Evolutionary conservation across 768 basidiomycete species (phyloP).

Genomic region (Hysterangium stoloniferum): DNA sequence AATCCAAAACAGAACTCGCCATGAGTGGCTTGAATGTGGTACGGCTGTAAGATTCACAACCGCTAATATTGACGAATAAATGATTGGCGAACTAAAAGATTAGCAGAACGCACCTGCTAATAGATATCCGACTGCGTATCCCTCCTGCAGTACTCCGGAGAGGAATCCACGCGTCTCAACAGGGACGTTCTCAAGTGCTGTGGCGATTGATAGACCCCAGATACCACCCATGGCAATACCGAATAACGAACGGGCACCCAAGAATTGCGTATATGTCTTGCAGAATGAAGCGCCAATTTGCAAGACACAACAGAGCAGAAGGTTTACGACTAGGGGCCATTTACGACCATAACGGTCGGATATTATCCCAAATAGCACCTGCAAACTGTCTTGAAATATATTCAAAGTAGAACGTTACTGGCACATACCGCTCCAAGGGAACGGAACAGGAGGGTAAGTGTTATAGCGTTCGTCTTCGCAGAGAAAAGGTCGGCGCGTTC

Average conservation of each 20-base stretch:
- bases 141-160: conserved; percentile 81
- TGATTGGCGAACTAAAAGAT: not conserved
- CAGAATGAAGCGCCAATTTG: conserved; percentile 80
- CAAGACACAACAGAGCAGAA: conserved; percentile 61
- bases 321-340: conserved; percentile 81
- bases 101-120: conserved; percentile 53
- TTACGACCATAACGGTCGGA: conserved; percentile 89
- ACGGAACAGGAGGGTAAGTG: conserved; percentile 88
- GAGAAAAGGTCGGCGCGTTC: not conserved
- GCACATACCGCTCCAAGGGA: conserved; percentile 64
- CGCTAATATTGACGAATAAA: conserved; percentile 13
- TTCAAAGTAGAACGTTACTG: not conserved
- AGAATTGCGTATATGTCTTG: conserved; percentile 67
- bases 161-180: conserved; percentile 80
- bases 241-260: conserved; percentile 76
- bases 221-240: conserved; percentile 87
- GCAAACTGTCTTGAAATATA: not conserved
- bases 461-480: conserved; percentile 83
- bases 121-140: conserved; percentile 83
- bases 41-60: conserved; percentile 29
- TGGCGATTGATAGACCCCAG: conserved; percentile 82
- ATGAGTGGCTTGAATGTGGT: conserved; percentile 35
- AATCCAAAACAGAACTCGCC: conserved; percentile 81
- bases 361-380: conserved; percentile 71
- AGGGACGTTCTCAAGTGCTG: conserved; percentile 84